These are phyloP conservation scores for Alternaria atra DNA, from an alignment of 2,329 filamentous ascomycete species.

Conservation along the genomic window DNA sequence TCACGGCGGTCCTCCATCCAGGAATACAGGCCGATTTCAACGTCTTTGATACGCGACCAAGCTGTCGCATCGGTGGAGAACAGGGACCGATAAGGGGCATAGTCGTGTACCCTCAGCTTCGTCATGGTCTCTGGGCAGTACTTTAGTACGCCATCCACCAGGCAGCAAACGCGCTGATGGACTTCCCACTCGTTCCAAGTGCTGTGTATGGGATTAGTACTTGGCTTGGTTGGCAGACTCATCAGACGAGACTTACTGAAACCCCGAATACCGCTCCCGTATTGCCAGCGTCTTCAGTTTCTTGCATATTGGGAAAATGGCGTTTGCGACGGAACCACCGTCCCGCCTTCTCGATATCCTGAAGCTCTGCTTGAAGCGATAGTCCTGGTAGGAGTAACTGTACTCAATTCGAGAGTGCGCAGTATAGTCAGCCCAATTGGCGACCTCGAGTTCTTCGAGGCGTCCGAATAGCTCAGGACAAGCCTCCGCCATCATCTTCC, in stretches of 20 bases:
- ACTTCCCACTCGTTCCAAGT: slow-evolving; percentile 52
- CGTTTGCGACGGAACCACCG: slow-evolving; percentile 45
- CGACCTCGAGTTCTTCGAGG: slow-evolving; percentile 46
- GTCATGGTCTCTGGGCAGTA: slow-evolving; percentile 44
- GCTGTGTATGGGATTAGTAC: slow-evolving; percentile 23
- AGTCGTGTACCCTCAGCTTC: slow-evolving; percentile 47
- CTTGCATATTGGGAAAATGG: slow-evolving; percentile 44
- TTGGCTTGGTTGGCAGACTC: neutral
- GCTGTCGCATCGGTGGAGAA: slow-evolving; percentile 45
- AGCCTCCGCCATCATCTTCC: slow-evolving; percentile 44
- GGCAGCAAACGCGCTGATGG: slow-evolving; percentile 48
- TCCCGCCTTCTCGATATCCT: slow-evolving; percentile 46
- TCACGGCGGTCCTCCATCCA: slow-evolving; percentile 51
- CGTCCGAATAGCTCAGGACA: slow-evolving; percentile 44
- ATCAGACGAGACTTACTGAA: slow-evolving; percentile 29
- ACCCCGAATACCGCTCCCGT: slow-evolving; percentile 45
- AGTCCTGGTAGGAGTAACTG: slow-evolving; percentile 50
- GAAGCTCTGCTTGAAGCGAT: slow-evolving; percentile 48
- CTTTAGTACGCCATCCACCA: slow-evolving; percentile 44
- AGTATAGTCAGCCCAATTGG: slow-evolving; percentile 50
- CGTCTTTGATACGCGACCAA: slow-evolving; percentile 41
- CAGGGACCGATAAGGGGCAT: slow-evolving; percentile 46
- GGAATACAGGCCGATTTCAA: slow-evolving; percentile 44
- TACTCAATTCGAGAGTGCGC: slow-evolving; percentile 49
- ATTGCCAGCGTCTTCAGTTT: slow-evolving; percentile 46